A percentile compares a stretch with the other conserved stretches of the same genome.
Evolutionary conservation across 768 basidiomycete genomes (phyloP).

Genomic region (Rubroboletus pulcherrimus): DNA sequence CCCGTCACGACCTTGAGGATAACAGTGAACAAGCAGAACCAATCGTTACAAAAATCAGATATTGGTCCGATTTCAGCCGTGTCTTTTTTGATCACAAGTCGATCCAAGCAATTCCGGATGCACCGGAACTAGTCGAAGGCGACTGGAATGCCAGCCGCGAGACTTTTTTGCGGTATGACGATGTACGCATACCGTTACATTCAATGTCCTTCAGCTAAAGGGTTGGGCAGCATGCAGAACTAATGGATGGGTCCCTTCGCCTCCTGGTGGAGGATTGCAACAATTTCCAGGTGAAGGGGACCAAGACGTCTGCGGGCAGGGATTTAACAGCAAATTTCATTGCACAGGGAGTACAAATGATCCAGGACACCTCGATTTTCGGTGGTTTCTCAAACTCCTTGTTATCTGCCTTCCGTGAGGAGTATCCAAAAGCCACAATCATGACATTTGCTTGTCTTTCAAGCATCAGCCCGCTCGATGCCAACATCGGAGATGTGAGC

Average conservation of each 20-base stretch:
- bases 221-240: conserved; percentile 46
- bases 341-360: conserved; percentile 63
- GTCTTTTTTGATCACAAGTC: conserved; percentile 62
- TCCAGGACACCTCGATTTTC: conserved; percentile 58
- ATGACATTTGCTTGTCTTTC: conserved; percentile 60
- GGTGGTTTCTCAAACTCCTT: conserved; percentile 63
- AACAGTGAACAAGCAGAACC: conserved; percentile 8
- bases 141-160: conserved; percentile 57
- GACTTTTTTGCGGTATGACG: conserved; percentile 49
- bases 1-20: conserved; percentile 33
- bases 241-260: conserved; percentile 69
- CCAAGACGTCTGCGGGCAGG: neutral
- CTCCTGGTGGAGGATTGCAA: conserved; percentile 73
- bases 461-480: conserved; percentile 30
- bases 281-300: conserved; percentile 54
- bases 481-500: conserved; percentile 45
- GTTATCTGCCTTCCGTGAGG: conserved; percentile 60
- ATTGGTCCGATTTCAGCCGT: conserved; percentile 51
- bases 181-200: conserved; percentile 38
- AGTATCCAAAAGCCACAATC: conserved; percentile 59
- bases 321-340: neutral
- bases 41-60: conserved; percentile 33
- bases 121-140: conserved; percentile 44
- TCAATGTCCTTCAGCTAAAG: neutral
- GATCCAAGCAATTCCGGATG: conserved; percentile 60